phyloP scores from a whole-genome alignment of 2,329 filamentous ascomycete genomes.

The Penicillium occitanis region DNA sequence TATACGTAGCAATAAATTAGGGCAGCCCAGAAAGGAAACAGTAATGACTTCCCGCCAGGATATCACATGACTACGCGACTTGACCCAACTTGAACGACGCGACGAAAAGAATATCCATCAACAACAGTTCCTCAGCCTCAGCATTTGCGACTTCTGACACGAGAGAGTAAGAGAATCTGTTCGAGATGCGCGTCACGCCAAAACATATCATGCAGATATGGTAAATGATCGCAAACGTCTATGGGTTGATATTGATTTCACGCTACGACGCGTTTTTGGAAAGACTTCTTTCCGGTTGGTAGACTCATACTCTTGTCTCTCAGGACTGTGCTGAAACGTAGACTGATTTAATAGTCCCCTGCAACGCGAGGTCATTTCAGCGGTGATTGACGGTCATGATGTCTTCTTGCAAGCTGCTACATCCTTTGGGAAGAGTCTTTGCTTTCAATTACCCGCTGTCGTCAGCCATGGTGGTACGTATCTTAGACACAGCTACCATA shows the following conservation, averaged over 20 bases:
- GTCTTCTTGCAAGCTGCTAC: constrained; percentile 81
- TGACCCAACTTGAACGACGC: background rate
- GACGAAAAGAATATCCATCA: background rate
- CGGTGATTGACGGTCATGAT: constrained; percentile 79
- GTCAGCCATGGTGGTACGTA: constrained; percentile 78
- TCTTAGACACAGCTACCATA: background rate
- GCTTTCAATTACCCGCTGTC: constrained; percentile 87
- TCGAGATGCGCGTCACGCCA: constrained; percentile 7
- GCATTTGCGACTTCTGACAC: constrained; percentile 2
- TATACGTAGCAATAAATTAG: background rate
- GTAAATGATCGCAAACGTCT: constrained; percentile 27
- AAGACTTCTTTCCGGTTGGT: constrained; percentile 69
- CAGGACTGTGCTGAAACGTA: too few species aligned
- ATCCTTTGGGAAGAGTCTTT: constrained; percentile 84
- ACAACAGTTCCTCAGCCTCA: background rate
- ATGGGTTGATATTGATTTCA: constrained; percentile 67
- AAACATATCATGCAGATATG: constrained; percentile 33
- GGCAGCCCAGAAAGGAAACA: background rate
- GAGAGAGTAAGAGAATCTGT: background rate
- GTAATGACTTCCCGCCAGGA: background rate
- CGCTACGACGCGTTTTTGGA: constrained; percentile 69
- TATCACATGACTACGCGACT: constrained; percentile 20
- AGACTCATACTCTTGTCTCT: background rate
- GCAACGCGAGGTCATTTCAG: constrained; percentile 83
- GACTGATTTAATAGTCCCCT: constrained; percentile 58